Conservation (phyloP, 2,329 filamentous ascomycete species). For the Pestalotiopsis sp. region DNA sequence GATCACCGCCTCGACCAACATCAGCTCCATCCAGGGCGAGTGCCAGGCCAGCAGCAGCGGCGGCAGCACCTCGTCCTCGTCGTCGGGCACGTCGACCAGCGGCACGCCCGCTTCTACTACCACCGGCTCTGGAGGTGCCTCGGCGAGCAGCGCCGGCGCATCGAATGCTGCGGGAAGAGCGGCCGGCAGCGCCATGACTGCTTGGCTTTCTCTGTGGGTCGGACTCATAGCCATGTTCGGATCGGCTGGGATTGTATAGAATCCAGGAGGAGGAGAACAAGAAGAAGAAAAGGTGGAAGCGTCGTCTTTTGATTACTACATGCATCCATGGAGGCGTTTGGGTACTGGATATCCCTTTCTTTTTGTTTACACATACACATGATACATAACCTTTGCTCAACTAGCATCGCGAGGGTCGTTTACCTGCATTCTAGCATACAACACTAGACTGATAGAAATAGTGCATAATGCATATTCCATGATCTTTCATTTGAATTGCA, state of each 20-base stretch:
- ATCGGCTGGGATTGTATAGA: constrained; percentile 16
- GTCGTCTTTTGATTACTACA: background rate
- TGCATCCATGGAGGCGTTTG: background rate
- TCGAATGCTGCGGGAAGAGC: background rate
- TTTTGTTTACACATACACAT: background rate
- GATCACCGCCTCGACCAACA: constrained; percentile 33
- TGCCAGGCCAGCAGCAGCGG: constrained; percentile 22
- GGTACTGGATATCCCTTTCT: background rate
- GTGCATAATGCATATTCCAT: background rate
- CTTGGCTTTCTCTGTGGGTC: background rate
- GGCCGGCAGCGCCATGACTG: too few relatives aligned
- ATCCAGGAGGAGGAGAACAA: background rate
- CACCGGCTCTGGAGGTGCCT: constrained; percentile 7
- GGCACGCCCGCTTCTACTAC: constrained; percentile 5
- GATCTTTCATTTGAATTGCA: background rate
- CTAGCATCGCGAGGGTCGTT: background rate
- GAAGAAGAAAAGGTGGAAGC: background rate
- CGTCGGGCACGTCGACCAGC: constrained; percentile 5
- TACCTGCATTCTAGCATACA: background rate
- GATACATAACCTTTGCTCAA: background rate
- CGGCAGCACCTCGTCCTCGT: constrained; percentile 14
- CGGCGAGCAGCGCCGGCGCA: background rate
- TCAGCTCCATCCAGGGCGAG: constrained; percentile 28
- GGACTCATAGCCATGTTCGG: background rate
- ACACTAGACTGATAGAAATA: background rate